These are phyloP conservation scores for Phylloporus rhodoxanthus DNA, from an alignment of 768 basidiomycete species.

Conservation along the genomic window DNA sequence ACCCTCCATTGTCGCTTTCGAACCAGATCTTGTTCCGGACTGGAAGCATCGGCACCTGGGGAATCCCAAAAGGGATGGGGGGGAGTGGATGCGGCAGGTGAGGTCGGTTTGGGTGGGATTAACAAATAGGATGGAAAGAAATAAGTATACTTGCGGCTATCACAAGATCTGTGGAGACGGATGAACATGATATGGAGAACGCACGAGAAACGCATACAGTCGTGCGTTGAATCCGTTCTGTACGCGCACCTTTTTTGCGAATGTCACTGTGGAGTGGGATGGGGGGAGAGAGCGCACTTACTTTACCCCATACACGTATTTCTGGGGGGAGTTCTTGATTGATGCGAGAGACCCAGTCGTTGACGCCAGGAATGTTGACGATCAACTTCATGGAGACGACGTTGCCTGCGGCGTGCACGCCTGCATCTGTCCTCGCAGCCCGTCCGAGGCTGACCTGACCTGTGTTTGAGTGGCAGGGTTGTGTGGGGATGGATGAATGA, in stretches of 20 bases:
- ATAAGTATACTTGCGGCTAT: constrained; percentile 96
- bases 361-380: constrained; percentile 60
- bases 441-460: constrained; percentile 84
- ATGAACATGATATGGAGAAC: constrained; percentile 3
- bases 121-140: constrained; percentile 92
- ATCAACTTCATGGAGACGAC: constrained; percentile 91
- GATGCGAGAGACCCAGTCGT: constrained; percentile 63
- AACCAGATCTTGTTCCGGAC: constrained; percentile 52
- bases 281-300: constrained; percentile 34
- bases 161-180: constrained; percentile 58
- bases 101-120: constrained; percentile 79
- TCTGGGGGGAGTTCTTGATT: constrained; percentile 88
- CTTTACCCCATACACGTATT: constrained; percentile 89
- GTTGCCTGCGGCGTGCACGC: constrained; percentile 96
- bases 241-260: constrained; percentile 47
- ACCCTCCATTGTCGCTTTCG: constrained; percentile 73
- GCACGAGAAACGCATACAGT: constrained; percentile 36
- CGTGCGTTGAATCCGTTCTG: constrained; percentile 83
- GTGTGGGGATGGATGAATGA: constrained; percentile 29
- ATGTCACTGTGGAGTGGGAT: not conserved
- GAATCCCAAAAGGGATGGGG: constrained; percentile 61
- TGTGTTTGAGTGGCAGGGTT: too few relatives aligned
- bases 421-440: constrained; percentile 93
- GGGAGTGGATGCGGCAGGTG: constrained; percentile 33
- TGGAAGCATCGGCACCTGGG: constrained; percentile 32